Conservation (phyloP, 1,284 basidiomycete genomes). For the Cutaneotrichosporon sp. region DNA sequence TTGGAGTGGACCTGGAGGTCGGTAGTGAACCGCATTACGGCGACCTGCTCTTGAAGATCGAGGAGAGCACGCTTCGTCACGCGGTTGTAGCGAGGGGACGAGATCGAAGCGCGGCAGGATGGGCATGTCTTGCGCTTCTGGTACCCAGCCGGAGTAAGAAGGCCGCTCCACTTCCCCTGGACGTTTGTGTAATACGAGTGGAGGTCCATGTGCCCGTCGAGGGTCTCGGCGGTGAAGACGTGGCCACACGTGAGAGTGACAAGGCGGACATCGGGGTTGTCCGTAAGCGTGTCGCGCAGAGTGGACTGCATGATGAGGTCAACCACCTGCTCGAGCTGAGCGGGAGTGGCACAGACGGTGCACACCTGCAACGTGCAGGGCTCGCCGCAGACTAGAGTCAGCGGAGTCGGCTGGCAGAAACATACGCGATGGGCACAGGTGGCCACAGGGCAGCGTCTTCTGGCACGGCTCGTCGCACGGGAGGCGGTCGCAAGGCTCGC, state of each 20-base stretch:
- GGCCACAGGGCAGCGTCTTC: conserved; percentile 61
- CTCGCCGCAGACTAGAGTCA: conserved; percentile 65
- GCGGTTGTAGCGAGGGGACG: conserved; percentile 62
- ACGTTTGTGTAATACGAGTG: conserved; percentile 58
- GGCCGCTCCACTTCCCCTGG: conserved; percentile 51
- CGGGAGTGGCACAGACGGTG: conserved; percentile 57
- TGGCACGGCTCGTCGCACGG: conserved; percentile 66
- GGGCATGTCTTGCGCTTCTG: conserved; percentile 61
- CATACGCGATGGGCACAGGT: conserved; percentile 59
- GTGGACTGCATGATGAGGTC: conserved; percentile 63
- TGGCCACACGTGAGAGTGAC: conserved; percentile 68
- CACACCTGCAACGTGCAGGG: conserved; percentile 64
- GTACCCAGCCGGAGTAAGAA: conserved; percentile 57
- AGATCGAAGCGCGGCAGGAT: conserved; percentile 60
- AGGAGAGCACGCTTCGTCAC: conserved; percentile 63
- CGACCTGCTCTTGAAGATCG: conserved; percentile 65
- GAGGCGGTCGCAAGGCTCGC: conserved; percentile 66
- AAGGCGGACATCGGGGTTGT: conserved; percentile 56
- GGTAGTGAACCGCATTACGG: conserved; percentile 29
- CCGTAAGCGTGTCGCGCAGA: conserved; percentile 59
- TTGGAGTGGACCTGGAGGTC: neutral
- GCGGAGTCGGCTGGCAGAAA: neutral
- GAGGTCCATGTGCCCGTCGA: conserved; percentile 65
- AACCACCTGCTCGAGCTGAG: conserved; percentile 57
- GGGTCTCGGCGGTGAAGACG: conserved; percentile 68